Conservation (phyloP, 257 asterid species). For the Jaltomata sinuosa region DNA sequence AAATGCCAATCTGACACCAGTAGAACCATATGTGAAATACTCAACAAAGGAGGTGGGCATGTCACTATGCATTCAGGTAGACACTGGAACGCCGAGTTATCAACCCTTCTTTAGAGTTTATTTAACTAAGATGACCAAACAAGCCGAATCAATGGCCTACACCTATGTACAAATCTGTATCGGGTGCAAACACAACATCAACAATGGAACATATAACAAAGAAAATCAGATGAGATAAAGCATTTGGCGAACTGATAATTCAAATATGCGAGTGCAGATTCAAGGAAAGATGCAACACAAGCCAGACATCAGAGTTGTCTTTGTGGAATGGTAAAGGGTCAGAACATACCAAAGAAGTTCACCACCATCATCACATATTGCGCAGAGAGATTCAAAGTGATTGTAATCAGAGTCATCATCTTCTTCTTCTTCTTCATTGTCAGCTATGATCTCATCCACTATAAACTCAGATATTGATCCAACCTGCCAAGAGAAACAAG, state of each 20-base stretch:
- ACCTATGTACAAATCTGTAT: neutral
- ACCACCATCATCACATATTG: slow-evolving; percentile 78
- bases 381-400: slow-evolving; percentile 54
- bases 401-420: slow-evolving; percentile 41
- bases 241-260: neutral
- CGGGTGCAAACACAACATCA: neutral
- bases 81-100: neutral
- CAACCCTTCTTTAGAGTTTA: neutral
- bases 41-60: neutral
- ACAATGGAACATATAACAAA: neutral
- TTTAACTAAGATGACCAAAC: neutral
- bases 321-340: neutral
- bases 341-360: slow-evolving; percentile 34
- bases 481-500: slow-evolving; percentile 29
- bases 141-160: neutral
- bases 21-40: neutral
- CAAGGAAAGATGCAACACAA: neutral
- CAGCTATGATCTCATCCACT: slow-evolving; percentile 41
- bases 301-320: neutral
- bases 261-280: neutral
- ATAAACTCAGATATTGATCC: slow-evolving; percentile 35
- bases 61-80: neutral
- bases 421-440: slow-evolving; percentile 28
- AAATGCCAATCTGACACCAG: neutral
- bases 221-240: neutral